Evolutionary conservation across 1,139 yeast genomes (phyloP).

Genomic region (Wickerhamomyces sp.): DNA sequence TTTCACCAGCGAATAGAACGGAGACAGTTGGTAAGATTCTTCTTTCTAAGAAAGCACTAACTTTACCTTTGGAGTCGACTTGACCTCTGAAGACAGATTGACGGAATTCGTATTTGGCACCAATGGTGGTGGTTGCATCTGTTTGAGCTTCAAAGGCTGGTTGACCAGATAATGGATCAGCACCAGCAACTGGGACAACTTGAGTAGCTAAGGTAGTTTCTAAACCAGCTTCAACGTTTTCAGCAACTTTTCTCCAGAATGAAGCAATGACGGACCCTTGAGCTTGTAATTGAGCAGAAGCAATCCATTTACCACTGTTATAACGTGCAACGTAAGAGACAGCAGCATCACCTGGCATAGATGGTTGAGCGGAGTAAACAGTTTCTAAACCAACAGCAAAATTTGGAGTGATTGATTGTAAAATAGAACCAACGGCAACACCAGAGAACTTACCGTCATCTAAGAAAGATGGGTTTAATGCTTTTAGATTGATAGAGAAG

Average conservation of each 20-base stretch:
- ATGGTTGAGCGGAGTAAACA: constrained; percentile 75
- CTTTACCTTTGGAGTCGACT: constrained; percentile 87
- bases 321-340: constrained; percentile 90
- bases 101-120: constrained; percentile 98
- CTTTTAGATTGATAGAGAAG: constrained; percentile 81
- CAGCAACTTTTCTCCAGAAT: constrained; percentile 90
- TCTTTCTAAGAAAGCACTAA: constrained; percentile 86
- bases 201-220: constrained; percentile 85
- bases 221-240: constrained; percentile 93
- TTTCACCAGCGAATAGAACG: constrained; percentile 86
- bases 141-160: constrained; percentile 76
- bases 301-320: constrained; percentile 84
- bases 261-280: constrained; percentile 87
- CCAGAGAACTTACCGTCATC: constrained; percentile 75
- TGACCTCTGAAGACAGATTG: constrained; percentile 96
- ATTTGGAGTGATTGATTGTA: constrained; percentile 83
- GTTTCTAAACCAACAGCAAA: constrained; percentile 91
- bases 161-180: constrained; percentile 77
- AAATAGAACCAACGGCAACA: constrained; percentile 84
- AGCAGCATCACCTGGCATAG: constrained; percentile 87
- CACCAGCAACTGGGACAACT: constrained; percentile 66
- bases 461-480: constrained; percentile 81
- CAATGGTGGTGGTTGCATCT: constrained; percentile 90
- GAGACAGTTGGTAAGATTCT: constrained; percentile 90
- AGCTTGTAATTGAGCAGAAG: constrained; percentile 90